Evolutionary conservation across 2,329 filamentous ascomycete species (phyloP), one percentile per base, ranked within the genome.

Genomic region (Botrytis deweyae): DNA sequence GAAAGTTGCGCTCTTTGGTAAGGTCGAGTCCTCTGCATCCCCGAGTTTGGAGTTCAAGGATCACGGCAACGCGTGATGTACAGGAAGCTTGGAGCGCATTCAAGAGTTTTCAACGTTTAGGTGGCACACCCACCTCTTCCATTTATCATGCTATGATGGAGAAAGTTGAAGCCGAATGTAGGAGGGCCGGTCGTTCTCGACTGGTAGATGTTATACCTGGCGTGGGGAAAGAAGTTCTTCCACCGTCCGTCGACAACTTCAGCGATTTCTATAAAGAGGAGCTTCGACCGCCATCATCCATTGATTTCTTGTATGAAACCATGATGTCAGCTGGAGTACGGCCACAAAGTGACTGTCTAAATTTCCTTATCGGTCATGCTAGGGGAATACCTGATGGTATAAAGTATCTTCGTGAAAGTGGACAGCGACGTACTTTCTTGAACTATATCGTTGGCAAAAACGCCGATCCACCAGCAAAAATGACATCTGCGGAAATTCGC

Each of bases 251-350:
- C 72, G 83, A 84, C 81, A 92, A 86, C 81, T 86, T 86, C 78
- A 92, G 85, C 74, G 87, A 90, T n/a, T 88, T 90, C 72, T 91
- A 92, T 73, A 88, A 88, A 76, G 86, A 89, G 58, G 85, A 88
- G n/a, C 83, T 89, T 62, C 83, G 85, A 22, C 88, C 91, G 1
- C 92, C 92, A 3, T 12, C 49, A 42, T 86, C 84, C 1, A 82
- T 90, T 18, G 82, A 85, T 7, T 84, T 87, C 69, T 83, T 95
- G 6, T 92, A 91, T 74, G 79, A 84, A 18, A 83, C 85, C 61
- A 92, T 94, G 88, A 74, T 83, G 20, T 79, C 79, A 1, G 83
- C 84, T 2, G 84, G 86, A 1, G 79, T 91, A 33, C 81, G 80
- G 10, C 88, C 90, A 0, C 79, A 82, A 6, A 85, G 84, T 1